These are phyloP conservation scores for Saxophila tyrrhenica DNA, from an alignment of 495 filamentous ascomycete genomes.

Conservation along the genomic window DNA sequence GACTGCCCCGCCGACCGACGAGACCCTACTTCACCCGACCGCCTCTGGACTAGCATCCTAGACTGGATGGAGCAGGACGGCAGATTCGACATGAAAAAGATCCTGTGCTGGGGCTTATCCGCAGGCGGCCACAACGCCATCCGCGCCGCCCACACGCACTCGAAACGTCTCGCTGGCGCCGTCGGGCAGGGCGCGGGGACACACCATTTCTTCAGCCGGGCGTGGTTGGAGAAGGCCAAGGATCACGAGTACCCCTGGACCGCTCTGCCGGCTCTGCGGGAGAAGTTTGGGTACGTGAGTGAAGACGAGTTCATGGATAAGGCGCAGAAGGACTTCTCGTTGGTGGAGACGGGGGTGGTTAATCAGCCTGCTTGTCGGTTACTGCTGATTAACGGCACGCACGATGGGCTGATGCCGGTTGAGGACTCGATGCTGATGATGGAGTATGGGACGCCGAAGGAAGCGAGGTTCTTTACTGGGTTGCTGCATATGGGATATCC, in stretches of 20 bases:
- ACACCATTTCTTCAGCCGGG: slow-evolving; percentile 53
- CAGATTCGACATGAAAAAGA: slow-evolving; percentile 45
- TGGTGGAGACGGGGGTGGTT: slow-evolving; percentile 53
- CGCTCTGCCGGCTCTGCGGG: slow-evolving; percentile 11
- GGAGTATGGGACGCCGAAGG: slow-evolving; percentile 62
- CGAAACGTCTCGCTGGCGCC: slow-evolving; percentile 39
- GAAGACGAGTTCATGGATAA: slow-evolving; percentile 48
- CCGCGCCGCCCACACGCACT: slow-evolving; percentile 58
- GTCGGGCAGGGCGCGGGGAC: slow-evolving; percentile 62
- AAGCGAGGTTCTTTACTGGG: slow-evolving; percentile 38
- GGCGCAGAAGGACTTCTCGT: slow-evolving; percentile 58
- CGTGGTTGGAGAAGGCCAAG: slow-evolving; percentile 54
- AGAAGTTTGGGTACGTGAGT: slow-evolving; percentile 53
- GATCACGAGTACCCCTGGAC: slow-evolving; percentile 70
- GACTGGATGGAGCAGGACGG: slow-evolving; percentile 48
- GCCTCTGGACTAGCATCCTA: slow-evolving; percentile 51
- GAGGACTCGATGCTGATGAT: slow-evolving; percentile 61
- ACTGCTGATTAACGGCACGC: slow-evolving; percentile 52
- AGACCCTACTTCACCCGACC: slow-evolving; percentile 41
- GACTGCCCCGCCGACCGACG: slow-evolving; percentile 56
- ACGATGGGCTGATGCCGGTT: slow-evolving; percentile 63
- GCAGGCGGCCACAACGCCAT: slow-evolving; percentile 67
- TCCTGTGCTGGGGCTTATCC: slow-evolving; percentile 64
- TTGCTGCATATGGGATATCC: slow-evolving; percentile 19
- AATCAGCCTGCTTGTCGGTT: slow-evolving; percentile 48